phyloP scores from a whole-genome alignment of 305 asterid genomes.

The Ilex paraguariensis region DNA sequence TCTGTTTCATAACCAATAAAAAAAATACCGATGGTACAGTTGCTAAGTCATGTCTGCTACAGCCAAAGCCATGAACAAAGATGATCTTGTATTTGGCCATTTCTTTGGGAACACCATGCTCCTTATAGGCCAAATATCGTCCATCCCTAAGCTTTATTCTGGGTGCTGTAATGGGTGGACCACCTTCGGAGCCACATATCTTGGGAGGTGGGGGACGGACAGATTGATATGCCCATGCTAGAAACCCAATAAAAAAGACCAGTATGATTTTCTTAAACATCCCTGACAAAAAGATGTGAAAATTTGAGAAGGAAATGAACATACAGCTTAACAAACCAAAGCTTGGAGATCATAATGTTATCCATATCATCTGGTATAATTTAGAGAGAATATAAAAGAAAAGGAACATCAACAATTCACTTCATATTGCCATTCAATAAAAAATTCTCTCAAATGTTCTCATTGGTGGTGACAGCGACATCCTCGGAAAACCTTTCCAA shows the following conservation, averaged over 20 bases:
- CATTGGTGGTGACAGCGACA: no score
- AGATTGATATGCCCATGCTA: constrained; percentile 2
- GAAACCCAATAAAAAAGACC: not conserved
- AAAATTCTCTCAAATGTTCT: no score
- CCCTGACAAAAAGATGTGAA: not conserved
- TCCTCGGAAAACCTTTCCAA: no score
- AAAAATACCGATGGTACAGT: not conserved
- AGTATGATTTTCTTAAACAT: not conserved
- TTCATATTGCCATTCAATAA: no score
- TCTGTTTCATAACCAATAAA: not conserved
- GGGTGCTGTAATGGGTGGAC: constrained; percentile 3
- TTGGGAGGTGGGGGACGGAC: not conserved
- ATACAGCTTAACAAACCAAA: no score
- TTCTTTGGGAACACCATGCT: not conserved
- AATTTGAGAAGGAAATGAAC: no score
- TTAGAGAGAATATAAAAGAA: no score
- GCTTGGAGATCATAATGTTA: no score
- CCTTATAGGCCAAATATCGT: not conserved
- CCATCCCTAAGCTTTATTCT: constrained; percentile 3
- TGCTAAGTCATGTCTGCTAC: not conserved
- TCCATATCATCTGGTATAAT: no score
- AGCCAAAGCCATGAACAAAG: not conserved
- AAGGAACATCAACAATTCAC: no score
- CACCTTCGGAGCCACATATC: not conserved
- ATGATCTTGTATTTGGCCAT: constrained; percentile 1